Evolutionary conservation across 2,329 filamentous ascomycete species (phyloP).

Genomic region (Magnaporthiopsis poae): DNA sequence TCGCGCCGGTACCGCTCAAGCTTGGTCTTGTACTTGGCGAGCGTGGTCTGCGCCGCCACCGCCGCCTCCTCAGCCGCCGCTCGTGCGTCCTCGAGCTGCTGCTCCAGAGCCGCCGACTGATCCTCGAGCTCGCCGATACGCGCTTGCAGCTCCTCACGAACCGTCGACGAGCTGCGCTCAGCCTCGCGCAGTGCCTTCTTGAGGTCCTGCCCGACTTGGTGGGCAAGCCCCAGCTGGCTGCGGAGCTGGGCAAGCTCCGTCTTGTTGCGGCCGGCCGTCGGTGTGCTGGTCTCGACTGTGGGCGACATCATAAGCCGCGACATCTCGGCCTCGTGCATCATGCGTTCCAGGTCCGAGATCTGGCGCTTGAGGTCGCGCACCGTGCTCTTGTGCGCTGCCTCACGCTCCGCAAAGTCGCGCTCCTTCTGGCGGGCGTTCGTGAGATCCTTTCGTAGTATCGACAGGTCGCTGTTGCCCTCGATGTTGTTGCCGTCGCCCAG

Average conservation of each 20-base stretch:
- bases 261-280: constrained; percentile 36
- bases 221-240: constrained; percentile 49
- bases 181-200: constrained; percentile 40
- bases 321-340: constrained; percentile 55
- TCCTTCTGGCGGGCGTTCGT: constrained; percentile 57
- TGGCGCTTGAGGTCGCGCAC: constrained; percentile 55
- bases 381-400: constrained; percentile 51
- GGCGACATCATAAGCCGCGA: constrained; percentile 37
- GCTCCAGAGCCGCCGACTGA: constrained; percentile 47
- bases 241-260: constrained; percentile 50
- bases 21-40: constrained; percentile 37
- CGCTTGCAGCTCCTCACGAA: constrained; percentile 38
- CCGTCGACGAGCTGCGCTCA: constrained; percentile 34
- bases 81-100: constrained; percentile 46
- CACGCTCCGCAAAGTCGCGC: constrained; percentile 54
- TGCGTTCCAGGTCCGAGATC: constrained; percentile 56
- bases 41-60: constrained; percentile 31
- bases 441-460: constrained; percentile 52
- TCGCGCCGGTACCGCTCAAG: constrained; percentile 42
- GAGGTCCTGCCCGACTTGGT: constrained; percentile 48
- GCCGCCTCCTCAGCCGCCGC: constrained; percentile 39
- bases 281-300: constrained; percentile 31
- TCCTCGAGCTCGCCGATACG: constrained; percentile 50
- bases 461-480: constrained; percentile 44
- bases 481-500: constrained; percentile 18